Percentiles rank a stretch among this genome's conserved stretches.
Evolutionary conservation across 257 asterid genomes (phyloP).

Genomic region (Hygrophila difformis): DNA sequence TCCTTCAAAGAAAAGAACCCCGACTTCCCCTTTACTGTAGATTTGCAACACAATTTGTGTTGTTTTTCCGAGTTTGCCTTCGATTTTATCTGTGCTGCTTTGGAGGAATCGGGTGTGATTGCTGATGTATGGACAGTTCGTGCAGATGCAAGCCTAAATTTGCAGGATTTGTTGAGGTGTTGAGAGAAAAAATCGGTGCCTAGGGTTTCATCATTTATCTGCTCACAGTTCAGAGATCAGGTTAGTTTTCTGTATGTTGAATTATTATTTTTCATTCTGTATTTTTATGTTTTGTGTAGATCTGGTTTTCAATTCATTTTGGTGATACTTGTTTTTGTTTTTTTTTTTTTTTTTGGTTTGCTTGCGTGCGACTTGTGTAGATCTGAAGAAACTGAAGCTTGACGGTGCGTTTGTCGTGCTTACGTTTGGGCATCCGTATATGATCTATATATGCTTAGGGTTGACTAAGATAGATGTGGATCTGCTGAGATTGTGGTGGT

Average conservation of each 20-base stretch:
- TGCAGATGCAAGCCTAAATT: too few species aligned
- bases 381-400: conserved; percentile 66
- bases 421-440: conserved; percentile 20
- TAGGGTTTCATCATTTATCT: conserved; percentile 12
- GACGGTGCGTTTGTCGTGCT: conserved; percentile 25
- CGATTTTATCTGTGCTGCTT: too few species aligned
- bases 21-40: too few species aligned
- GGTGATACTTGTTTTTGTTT: conserved; percentile 10
- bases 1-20: background rate
- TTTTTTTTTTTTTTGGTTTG: background rate
- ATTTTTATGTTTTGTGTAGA: background rate
- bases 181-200: conserved; percentile 1
- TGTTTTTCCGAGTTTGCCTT: too few species aligned
- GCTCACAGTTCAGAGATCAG: conserved; percentile 16
- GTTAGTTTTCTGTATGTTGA: conserved; percentile 12
- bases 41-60: too few species aligned
- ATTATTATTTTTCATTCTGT: background rate
- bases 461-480: conserved; percentile 23
- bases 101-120: too few species aligned
- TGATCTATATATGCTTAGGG: conserved; percentile 37
- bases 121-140: too few species aligned
- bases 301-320: conserved; percentile 7
- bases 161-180: background rate
- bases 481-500: conserved; percentile 65
- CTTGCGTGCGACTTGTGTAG: conserved; percentile 29